Evolutionary conservation across 2,329 filamentous ascomycete genomes (phyloP), one percentile per base, ranked within the genome.

Genomic region (Calonectria pteridis): DNA sequence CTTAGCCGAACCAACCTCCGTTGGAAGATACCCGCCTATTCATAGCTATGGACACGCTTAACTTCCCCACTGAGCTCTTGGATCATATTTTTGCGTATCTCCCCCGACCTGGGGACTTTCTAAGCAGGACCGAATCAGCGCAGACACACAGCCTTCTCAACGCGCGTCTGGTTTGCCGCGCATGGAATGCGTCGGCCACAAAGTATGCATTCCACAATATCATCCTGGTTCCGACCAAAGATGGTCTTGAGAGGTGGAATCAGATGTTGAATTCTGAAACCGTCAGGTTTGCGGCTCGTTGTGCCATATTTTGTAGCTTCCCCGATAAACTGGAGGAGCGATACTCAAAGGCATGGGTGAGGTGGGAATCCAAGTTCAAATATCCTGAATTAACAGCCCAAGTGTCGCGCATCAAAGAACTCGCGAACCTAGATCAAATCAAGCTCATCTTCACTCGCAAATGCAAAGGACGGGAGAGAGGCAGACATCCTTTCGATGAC

Each of bases 141-240:
- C 33, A 64, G 46, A 16, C 51, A 18, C 4, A 26, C 59, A 4
- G 20, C 53, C 1, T 65, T 37, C 2, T 50, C 23, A 3, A 33
- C 6, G 5, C 23, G 55, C 51, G 76, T 11, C 73, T 75, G 0
- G 75, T 77, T 0, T 74, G 75, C 16, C 76, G 31, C 35, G 46
- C 1, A 1, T 77, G 76, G 75, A 75, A 74, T 23, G 33, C 26
- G 1, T n/a, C 71, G 0, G 68, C 58, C 0, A 71, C 46, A 3
- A 16, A 50, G 0, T 49, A 71, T 0, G 58, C 69, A 20, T 77
- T 76, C 18, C 64, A 50, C 1, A 53, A 53, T 0, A 0, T 76
- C 14, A 37, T 43, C 5, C 64, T 77, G 0, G 28, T 35, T 49
- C 69, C 72, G 0, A 63, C n/a, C 0, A 0, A 10, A 4, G 0